Evolutionary conservation across 2,329 filamentous ascomycete species (phyloP).

Genomic region (Sclerotinia sclerotiorum): DNA sequence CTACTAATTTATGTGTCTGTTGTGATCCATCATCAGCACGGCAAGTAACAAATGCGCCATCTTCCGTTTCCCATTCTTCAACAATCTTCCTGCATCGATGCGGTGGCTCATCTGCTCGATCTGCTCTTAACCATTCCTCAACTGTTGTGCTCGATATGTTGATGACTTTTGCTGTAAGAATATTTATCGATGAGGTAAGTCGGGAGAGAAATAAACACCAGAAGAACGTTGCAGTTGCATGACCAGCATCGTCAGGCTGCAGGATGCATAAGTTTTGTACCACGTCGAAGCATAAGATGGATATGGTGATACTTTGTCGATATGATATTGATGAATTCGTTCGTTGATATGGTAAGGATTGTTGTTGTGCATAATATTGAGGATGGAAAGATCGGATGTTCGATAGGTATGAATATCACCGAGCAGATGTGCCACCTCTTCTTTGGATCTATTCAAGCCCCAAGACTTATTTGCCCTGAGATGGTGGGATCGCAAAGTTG

Average conservation of each 20-base stretch:
- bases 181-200: slow-evolving; percentile 28
- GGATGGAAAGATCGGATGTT: slow-evolving; percentile 22
- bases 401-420: slow-evolving; percentile 18
- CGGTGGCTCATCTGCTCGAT: slow-evolving; percentile 36
- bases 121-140: slow-evolving; percentile 40
- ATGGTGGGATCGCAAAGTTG: background rate
- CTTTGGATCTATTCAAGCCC: slow-evolving; percentile 9
- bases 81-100: slow-evolving; percentile 42
- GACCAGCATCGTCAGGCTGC: slow-evolving; percentile 39
- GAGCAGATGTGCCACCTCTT: slow-evolving; percentile 31
- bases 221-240: slow-evolving; percentile 39
- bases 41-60: slow-evolving; percentile 41
- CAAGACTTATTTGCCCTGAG: slow-evolving; percentile 4
- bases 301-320: slow-evolving; percentile 19
- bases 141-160: slow-evolving; percentile 40
- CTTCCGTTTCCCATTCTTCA: slow-evolving; percentile 38
- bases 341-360: slow-evolving; percentile 15
- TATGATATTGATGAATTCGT: slow-evolving; percentile 3
- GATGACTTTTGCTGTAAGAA: slow-evolving; percentile 25
- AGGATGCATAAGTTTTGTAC: slow-evolving; percentile 40
- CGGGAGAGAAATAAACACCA: slow-evolving; percentile 29
- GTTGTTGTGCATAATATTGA: slow-evolving; percentile 5
- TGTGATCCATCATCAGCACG: slow-evolving; percentile 42
- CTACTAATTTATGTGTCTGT: slow-evolving; percentile 40
- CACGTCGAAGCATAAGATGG: slow-evolving; percentile 28